Percentiles rank a stretch among this genome's conserved stretches.
phyloP scores from a whole-genome alignment of 2,329 filamentous ascomycete genomes.

The Cercospora citrullina region DNA sequence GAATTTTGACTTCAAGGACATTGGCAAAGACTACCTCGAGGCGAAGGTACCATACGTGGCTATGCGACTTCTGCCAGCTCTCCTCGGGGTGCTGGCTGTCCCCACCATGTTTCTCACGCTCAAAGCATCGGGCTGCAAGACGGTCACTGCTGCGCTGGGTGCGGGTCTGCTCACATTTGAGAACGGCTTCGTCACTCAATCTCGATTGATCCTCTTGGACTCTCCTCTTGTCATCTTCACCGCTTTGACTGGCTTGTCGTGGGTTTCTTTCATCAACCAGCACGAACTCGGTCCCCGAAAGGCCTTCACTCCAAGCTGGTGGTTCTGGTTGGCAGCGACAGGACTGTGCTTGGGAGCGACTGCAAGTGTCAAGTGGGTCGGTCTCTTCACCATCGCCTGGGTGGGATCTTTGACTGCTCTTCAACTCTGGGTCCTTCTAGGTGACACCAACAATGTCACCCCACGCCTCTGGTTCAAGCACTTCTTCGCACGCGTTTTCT shows the following conservation, averaged over 20 bases:
- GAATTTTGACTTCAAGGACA: conserved; percentile 98
- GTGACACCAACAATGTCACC: conserved; percentile 82
- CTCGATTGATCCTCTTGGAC: conserved; percentile 91
- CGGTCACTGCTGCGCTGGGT: conserved; percentile 78
- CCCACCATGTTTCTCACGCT: conserved; percentile 93
- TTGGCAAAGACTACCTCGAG: conserved; percentile 97
- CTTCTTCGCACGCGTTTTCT: conserved; percentile 86
- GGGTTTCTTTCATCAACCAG: conserved; percentile 92
- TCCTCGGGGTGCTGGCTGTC: conserved; percentile 83
- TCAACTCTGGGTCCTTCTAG: conserved; percentile 93
- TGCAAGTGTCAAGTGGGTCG: conserved; percentile 97
- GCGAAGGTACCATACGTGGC: conserved; percentile 94
- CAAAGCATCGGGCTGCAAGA: conserved; percentile 86
- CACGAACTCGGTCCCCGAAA: conserved; percentile 88
- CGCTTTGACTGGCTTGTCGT: conserved; percentile 84
- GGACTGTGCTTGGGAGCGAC: conserved; percentile 88
- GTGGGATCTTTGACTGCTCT: conserved; percentile 86
- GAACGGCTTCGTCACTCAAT: conserved; percentile 93
- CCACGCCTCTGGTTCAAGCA: conserved; percentile 87
- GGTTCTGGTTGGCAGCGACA: conserved; percentile 92
- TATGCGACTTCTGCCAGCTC: conserved; percentile 90
- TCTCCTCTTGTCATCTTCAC: conserved; percentile 93
- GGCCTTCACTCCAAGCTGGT: conserved; percentile 89
- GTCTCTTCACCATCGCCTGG: conserved; percentile 98
- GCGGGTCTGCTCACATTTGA: conserved; percentile 90